Percentiles rank a stretch among this genome's conserved stretches.
These are phyloP conservation scores for Ceratobasidium sp. DNA, from an alignment of 1,284 basidiomycete species.

Conservation along the genomic window DNA sequence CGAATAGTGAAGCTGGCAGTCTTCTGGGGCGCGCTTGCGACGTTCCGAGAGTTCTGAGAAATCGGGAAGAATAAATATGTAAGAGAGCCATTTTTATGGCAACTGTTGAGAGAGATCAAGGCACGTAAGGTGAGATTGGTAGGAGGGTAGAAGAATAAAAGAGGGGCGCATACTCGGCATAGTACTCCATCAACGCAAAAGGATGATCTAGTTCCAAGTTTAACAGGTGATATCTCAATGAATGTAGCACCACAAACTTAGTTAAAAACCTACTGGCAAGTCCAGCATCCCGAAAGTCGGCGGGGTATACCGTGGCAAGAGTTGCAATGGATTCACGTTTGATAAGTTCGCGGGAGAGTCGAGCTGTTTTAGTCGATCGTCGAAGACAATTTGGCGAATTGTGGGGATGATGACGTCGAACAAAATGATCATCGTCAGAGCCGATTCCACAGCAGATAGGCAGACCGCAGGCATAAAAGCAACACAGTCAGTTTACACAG, in stretches of 20 bases:
- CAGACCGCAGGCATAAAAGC: too few species aligned
- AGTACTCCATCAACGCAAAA: constrained; percentile 61
- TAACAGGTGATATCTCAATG: not conserved
- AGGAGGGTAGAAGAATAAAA: constrained; percentile 46
- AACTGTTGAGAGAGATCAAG: constrained; percentile 54
- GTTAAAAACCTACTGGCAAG: constrained; percentile 20
- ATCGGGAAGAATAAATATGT: constrained; percentile 61
- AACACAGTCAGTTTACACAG: too few species aligned
- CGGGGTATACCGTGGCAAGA: constrained; percentile 45
- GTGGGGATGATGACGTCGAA: not conserved
- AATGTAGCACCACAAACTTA: not conserved
- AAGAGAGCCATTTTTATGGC: constrained; percentile 58
- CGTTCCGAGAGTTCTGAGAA: constrained; percentile 59
- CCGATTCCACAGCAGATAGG: too few species aligned
- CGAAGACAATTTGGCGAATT: not conserved
- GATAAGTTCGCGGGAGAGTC: constrained; percentile 43
- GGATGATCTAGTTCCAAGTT: constrained; percentile 54
- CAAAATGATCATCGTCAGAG: too few species aligned
- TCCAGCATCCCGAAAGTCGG: constrained; percentile 15
- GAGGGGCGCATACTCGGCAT: constrained; percentile 43
- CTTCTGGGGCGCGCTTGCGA: constrained; percentile 54
- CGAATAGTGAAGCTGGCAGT: constrained; percentile 59
- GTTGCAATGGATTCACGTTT: constrained; percentile 40
- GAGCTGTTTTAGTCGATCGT: constrained; percentile 39
- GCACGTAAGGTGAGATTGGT: not conserved